phyloP scores from a whole-genome alignment of 768 basidiomycete genomes.

The Punctularia strigosozonata region DNA sequence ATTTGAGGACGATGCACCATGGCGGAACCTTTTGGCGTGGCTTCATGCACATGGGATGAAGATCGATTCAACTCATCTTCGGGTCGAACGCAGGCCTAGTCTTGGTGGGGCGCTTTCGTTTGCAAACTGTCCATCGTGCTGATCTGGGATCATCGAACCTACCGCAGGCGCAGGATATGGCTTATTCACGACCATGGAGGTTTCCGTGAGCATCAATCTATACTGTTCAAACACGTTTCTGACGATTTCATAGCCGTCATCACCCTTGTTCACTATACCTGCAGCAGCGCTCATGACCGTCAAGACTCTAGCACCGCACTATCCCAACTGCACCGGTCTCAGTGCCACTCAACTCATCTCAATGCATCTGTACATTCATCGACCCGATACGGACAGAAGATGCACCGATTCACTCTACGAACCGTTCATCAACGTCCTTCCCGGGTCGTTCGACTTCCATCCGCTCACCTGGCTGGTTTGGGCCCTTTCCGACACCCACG shows the following conservation, averaged over 20 bases:
- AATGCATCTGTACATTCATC: slow-evolving; percentile 66
- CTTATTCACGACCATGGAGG: slow-evolving; percentile 39
- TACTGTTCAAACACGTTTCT: background rate
- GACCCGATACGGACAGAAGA: slow-evolving; percentile 28
- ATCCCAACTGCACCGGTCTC: slow-evolving; percentile 30
- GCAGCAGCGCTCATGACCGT: slow-evolving; percentile 59
- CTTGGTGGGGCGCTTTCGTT: slow-evolving; percentile 30
- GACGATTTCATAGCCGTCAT: slow-evolving; percentile 29
- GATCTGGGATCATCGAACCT: slow-evolving; percentile 1
- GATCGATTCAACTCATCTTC: slow-evolving; percentile 24
- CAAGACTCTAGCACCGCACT: slow-evolving; percentile 49
- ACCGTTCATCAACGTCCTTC: slow-evolving; percentile 73
- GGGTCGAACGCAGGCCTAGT: slow-evolving; percentile 39
- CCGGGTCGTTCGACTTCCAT: slow-evolving; percentile 60
- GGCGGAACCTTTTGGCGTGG: background rate
- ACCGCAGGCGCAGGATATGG: slow-evolving; percentile 55
- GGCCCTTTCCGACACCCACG: no score
- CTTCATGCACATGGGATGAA: slow-evolving; percentile 4
- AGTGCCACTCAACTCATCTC: slow-evolving; percentile 69
- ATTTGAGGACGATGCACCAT: no score
- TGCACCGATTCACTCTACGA: slow-evolving; percentile 49
- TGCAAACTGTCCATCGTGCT: slow-evolving; percentile 2
- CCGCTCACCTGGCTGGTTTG: slow-evolving; percentile 68
- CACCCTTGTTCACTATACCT: slow-evolving; percentile 60
- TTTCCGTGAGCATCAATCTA: slow-evolving; percentile 24